Conservation (phyloP, 2,329 filamentous ascomycete genomes). For the Phaeosphaeriaceae sp. region DNA sequence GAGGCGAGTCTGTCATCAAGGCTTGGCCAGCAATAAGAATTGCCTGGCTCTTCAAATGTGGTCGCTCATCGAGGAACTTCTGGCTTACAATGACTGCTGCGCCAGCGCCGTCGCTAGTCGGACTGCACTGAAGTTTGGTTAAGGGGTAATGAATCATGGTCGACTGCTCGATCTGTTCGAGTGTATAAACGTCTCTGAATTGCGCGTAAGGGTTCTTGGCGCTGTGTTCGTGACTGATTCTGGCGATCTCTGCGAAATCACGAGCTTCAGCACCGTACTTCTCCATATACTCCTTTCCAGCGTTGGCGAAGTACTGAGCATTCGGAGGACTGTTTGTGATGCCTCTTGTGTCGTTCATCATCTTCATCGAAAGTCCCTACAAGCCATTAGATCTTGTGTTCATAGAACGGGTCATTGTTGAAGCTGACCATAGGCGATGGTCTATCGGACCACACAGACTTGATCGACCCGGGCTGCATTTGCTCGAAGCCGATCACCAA, state of each 20-base stretch:
- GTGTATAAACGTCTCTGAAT: constrained; percentile 88
- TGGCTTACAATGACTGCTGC: constrained; percentile 89
- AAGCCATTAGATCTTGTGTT: background rate
- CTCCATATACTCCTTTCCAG: constrained; percentile 92
- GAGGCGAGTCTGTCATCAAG: constrained; percentile 80
- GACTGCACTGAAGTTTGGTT: constrained; percentile 96
- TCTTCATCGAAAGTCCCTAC: constrained; percentile 69
- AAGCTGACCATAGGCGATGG: constrained; percentile 70
- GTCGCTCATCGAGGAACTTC: constrained; percentile 82
- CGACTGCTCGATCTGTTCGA: constrained; percentile 78
- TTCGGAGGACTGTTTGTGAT: constrained; percentile 81
- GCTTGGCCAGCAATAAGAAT: constrained; percentile 86
- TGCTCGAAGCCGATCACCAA: constrained; percentile 96
- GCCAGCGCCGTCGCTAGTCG: constrained; percentile 89
- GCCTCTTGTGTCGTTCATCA: constrained; percentile 85
- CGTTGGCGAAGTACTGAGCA: constrained; percentile 94
- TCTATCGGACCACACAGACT: constrained; percentile 82
- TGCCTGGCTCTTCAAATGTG: constrained; percentile 80
- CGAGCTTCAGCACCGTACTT: constrained; percentile 83
- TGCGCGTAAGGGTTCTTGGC: constrained; percentile 93
- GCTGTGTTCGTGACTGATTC: constrained; percentile 89
- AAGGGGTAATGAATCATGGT: constrained; percentile 83
- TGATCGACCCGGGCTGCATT: constrained; percentile 89
- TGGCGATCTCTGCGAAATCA: constrained; percentile 93
- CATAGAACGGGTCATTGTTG: background rate